Percentiles rank a stretch among this genome's conserved stretches.
Conservation (phyloP, 2,329 filamentous ascomycete genomes). For the Incumbomyces lentus region DNA sequence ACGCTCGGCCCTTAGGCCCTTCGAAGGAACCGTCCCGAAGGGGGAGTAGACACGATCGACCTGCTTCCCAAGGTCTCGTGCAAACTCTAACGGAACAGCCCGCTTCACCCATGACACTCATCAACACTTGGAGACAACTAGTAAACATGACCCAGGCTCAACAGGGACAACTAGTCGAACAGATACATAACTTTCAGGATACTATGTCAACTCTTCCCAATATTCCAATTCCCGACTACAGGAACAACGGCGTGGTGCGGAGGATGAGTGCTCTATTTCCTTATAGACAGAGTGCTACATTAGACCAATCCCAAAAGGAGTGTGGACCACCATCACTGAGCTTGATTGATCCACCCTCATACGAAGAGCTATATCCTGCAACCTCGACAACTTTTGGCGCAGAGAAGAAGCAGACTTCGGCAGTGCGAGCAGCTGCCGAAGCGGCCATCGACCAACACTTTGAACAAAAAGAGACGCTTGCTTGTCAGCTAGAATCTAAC, state of each 20-base stretch:
- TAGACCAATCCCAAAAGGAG: slow-evolving; percentile 35
- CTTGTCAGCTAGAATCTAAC: background rate
- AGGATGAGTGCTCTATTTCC: slow-evolving; percentile 64
- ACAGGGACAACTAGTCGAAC: slow-evolving; percentile 61
- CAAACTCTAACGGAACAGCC: background rate
- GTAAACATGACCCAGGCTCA: slow-evolving; percentile 7
- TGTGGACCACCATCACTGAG: slow-evolving; percentile 34
- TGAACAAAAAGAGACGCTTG: background rate
- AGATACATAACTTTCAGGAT: slow-evolving; percentile 68
- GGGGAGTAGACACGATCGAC: slow-evolving; percentile 12
- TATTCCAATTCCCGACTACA: slow-evolving; percentile 58
- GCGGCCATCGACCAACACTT: slow-evolving; percentile 37
- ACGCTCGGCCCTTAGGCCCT: background rate
- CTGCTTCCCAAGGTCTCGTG: background rate
- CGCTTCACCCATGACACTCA: background rate
- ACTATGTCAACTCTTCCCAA: slow-evolving; percentile 51
- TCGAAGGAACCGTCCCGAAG: slow-evolving; percentile 12
- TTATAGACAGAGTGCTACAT: slow-evolving; percentile 45
- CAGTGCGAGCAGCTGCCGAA: slow-evolving; percentile 34
- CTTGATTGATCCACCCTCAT: slow-evolving; percentile 53
- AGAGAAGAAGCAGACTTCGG: slow-evolving; percentile 34
- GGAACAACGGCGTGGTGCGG: slow-evolving; percentile 61
- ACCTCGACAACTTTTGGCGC: slow-evolving; percentile 29
- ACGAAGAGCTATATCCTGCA: slow-evolving; percentile 65
- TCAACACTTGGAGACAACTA: slow-evolving; percentile 5